Base-by-base conservation (phyloP, 306 rosid species). In the Glycine soja region DNA sequence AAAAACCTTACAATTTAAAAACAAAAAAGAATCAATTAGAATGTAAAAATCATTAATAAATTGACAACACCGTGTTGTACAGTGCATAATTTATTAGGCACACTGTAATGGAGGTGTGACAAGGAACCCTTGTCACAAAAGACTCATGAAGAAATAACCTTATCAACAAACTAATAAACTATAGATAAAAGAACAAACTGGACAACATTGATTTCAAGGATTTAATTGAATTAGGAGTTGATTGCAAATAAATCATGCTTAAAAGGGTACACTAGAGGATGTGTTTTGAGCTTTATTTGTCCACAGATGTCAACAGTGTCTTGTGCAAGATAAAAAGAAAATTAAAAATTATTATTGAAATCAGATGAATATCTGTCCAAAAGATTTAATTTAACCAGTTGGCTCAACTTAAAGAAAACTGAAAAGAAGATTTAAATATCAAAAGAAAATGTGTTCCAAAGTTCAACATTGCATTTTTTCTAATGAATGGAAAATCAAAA, bases 1-100 rank as follows among this genome's bases (percentile, higher is more conserved):
- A 7, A 84, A 74, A 81, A 84, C 88, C 90, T 87, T 59, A 14
- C 3, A 9, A 11, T 42, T 46, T 10, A 4, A 70, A 68, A 62
- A 77, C 2, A 10, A 68, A 43, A 69, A 77, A 61, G 1, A 19
- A 78, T 8, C 62, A 81, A 73, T 67, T 59, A 74, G 59, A 81
- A 84, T 36, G 51, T 62, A 24, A 24, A 19, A 40, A 76, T n/a
- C 34, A 72, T 42, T 38, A 76, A 51, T 18, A 40, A 66, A 80
- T 10, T 72, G 46, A 12, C 36, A 59, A 59, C 15, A 53, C 24
- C 15, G 66, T 66, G 46, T 36, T 14, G 46, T 70, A 67, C 52
- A 30, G 2, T 63, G 46, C 18, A 63, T 34, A 32, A 38, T 6
- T 62, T 65, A 30, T 13, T 72, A 62, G 32, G 58, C 15, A 59